Evolutionary conservation across 495 filamentous ascomycete genomes (phyloP).

Genomic region (Talaromyces thailandensis): DNA sequence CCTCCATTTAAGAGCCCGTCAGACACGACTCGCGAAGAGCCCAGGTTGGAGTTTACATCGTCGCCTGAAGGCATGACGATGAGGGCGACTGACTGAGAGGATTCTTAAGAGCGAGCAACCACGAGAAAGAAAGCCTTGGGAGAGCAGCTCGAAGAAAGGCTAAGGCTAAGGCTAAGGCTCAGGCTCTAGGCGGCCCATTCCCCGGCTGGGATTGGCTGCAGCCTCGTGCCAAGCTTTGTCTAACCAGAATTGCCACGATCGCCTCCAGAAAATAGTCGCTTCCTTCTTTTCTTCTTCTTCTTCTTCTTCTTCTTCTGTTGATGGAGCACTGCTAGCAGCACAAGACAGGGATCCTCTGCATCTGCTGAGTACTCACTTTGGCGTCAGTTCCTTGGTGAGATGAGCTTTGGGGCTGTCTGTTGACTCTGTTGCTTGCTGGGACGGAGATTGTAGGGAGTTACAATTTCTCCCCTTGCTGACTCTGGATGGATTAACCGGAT

Average conservation of each 20-base stretch:
- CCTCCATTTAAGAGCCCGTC: conserved; percentile 11
- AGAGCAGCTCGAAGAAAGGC: conserved; percentile 5
- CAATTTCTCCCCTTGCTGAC: neutral
- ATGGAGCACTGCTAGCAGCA: neutral
- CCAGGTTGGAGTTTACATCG: conserved; percentile 33
- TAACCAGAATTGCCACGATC: conserved; percentile 3
- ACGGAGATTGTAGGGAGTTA: neutral
- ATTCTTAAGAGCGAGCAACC: neutral
- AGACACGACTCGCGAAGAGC: conserved; percentile 15
- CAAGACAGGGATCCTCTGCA: neutral
- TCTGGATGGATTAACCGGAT: neutral
- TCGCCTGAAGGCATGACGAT: conserved; percentile 40
- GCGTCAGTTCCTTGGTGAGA: neutral
- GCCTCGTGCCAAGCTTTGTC: conserved; percentile 6
- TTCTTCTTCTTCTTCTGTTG: neutral
- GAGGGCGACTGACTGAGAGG: conserved; percentile 17
- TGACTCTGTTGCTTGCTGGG: neutral
- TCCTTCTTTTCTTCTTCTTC: neutral
- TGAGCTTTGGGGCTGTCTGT: neutral
- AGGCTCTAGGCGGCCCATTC: conserved; percentile 6
- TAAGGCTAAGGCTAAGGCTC: too few relatives aligned
- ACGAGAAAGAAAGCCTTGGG: conserved; percentile 3
- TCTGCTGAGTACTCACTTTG: neutral
- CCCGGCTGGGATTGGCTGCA: conserved; percentile 5
- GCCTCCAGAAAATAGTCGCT: neutral